Conservation (phyloP, 2,329 filamentous ascomycete species). For the Ceratocystis cubensis region DNA sequence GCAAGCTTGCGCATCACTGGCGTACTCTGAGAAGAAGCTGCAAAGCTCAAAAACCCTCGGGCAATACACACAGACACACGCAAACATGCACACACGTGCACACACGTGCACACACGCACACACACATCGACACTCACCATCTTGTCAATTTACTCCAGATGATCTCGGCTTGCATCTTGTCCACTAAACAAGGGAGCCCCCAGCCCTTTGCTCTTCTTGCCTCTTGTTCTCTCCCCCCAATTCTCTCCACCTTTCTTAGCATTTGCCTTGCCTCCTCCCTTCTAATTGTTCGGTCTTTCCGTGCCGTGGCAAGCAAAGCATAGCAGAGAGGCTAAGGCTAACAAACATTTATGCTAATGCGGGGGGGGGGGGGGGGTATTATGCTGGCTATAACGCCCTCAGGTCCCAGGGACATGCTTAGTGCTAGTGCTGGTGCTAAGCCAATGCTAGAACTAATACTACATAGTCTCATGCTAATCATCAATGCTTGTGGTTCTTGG, state of each 20-base stretch:
- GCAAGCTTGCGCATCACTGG: no score
- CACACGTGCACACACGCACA: neutral
- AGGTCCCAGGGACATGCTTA: neutral
- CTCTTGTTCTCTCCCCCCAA: neutral
- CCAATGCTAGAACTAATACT: neutral
- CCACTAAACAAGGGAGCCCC: neutral
- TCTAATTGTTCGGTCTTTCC: conserved; percentile 5
- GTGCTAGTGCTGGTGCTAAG: neutral
- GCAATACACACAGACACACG: neutral
- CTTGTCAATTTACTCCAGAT: no score
- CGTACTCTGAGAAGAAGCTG: no score
- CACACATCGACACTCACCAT: neutral
- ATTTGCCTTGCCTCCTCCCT: conserved; percentile 1
- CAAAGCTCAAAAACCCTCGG: no score
- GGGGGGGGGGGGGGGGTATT: neutral
- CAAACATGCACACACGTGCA: neutral
- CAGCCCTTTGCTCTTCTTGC: neutral
- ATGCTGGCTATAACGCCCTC: neutral
- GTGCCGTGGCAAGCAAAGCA: neutral
- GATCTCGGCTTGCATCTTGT: no score
- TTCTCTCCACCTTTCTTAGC: neutral
- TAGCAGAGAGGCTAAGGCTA: no score
- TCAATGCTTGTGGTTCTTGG: neutral
- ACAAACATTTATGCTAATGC: neutral
- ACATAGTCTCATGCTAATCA: neutral